Conservation (phyloP, 768 basidiomycete species). For the Pleurotus tuoliensis region DNA sequence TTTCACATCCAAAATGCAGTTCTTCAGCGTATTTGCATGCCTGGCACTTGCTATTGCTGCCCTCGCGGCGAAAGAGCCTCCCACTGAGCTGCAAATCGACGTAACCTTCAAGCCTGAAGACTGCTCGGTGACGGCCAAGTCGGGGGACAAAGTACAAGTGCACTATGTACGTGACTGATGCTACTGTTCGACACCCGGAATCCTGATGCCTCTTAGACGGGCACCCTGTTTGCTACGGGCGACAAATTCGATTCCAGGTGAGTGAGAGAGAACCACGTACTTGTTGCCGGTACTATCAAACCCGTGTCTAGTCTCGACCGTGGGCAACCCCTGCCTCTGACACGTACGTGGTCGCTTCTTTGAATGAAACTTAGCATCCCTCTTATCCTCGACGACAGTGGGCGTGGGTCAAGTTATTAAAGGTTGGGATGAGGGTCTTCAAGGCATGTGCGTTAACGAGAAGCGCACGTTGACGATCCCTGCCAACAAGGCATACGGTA, state of each 20-base stretch:
- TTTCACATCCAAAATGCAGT: slow-evolving; percentile 40
- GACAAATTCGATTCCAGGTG: slow-evolving; percentile 90
- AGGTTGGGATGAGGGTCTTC: slow-evolving; percentile 84
- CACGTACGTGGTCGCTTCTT: slow-evolving; percentile 44
- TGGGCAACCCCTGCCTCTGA: slow-evolving; percentile 70
- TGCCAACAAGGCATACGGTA: slow-evolving; percentile 76
- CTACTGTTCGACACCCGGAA: neutral
- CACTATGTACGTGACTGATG: slow-evolving; percentile 63
- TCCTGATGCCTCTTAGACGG: slow-evolving; percentile 48
- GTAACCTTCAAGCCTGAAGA: slow-evolving; percentile 54
- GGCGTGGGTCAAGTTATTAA: slow-evolving; percentile 79
- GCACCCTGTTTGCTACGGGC: slow-evolving; percentile 71
- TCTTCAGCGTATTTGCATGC: slow-evolving; percentile 44
- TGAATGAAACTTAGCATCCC: neutral
- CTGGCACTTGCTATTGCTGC: slow-evolving; percentile 44
- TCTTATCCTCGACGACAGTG: slow-evolving; percentile 37
- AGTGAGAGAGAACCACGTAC: slow-evolving; percentile 11
- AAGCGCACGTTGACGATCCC: slow-evolving; percentile 90
- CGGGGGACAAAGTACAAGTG: slow-evolving; percentile 64
- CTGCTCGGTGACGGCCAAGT: slow-evolving; percentile 51
- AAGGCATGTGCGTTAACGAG: slow-evolving; percentile 84
- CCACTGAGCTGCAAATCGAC: slow-evolving; percentile 57
- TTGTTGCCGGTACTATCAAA: neutral
- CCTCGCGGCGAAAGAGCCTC: slow-evolving; percentile 33
- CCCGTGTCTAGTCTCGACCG: slow-evolving; percentile 58